Conservation (phyloP, 805 yeast species). For the Helenozyma rhizophorensis region DNA sequence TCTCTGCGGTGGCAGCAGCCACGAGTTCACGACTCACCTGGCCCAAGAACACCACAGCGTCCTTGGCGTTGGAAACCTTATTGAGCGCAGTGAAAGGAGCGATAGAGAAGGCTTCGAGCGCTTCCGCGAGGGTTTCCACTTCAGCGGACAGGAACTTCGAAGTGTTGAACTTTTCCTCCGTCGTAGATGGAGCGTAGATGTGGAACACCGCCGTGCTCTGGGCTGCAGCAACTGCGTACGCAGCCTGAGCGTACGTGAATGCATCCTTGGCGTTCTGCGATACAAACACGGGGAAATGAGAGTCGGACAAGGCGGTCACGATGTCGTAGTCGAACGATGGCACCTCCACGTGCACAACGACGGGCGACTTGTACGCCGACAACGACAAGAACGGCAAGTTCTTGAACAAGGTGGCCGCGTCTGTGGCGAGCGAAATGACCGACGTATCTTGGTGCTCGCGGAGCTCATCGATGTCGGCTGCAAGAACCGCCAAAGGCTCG, state of each 20-base stretch:
- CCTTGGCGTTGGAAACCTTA: slow-evolving; percentile 31
- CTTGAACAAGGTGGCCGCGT: slow-evolving; percentile 50
- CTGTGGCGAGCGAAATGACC: slow-evolving; percentile 46
- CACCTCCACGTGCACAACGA: slow-evolving; percentile 61
- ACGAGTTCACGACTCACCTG: slow-evolving; percentile 44
- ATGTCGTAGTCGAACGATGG: slow-evolving; percentile 60
- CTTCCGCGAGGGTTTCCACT: slow-evolving; percentile 16
- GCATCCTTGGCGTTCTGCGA: slow-evolving; percentile 60
- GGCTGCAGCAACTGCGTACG: slow-evolving; percentile 52
- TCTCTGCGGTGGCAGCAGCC: slow-evolving; percentile 31
- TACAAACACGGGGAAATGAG: slow-evolving; percentile 58
- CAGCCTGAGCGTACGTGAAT: slow-evolving; percentile 48
- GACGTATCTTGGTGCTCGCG: slow-evolving; percentile 11
- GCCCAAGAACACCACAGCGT: slow-evolving; percentile 63
- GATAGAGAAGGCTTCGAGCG: slow-evolving; percentile 21
- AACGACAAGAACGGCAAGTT: slow-evolving; percentile 56
- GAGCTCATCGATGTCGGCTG: slow-evolving; percentile 22
- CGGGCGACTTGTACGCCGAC: slow-evolving; percentile 30
- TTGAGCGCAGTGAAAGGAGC: slow-evolving; percentile 29
- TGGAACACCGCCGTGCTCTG: slow-evolving; percentile 62
- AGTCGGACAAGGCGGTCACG: slow-evolving; percentile 69
- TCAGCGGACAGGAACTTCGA: slow-evolving; percentile 1
- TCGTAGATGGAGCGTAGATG: slow-evolving; percentile 45
- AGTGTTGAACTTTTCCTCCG: slow-evolving; percentile 12
- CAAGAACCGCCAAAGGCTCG: slow-evolving; percentile 50